Conservation (phyloP, 306 rosid genomes). For the Dalbergia oliveri region DNA sequence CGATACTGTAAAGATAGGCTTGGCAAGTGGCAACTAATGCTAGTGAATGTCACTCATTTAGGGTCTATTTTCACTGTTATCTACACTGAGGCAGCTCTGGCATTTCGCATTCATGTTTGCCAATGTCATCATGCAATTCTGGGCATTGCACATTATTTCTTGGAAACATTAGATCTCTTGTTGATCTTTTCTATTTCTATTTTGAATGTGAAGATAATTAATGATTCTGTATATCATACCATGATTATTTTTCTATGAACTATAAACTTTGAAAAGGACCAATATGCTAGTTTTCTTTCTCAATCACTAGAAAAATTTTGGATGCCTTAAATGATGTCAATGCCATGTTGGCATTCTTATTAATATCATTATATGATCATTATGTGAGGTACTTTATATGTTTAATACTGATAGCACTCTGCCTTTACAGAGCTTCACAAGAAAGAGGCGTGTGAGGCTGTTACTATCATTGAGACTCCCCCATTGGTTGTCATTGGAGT, state of each 20-base stretch:
- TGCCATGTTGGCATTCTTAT: neutral
- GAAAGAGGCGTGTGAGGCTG: slow-evolving; percentile 90
- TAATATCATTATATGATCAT: neutral
- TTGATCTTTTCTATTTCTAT: neutral
- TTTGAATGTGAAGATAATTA: neutral
- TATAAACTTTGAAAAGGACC: neutral
- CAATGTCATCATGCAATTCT: neutral
- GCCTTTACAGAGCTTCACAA: slow-evolving; percentile 70
- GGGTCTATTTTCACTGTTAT: too few relatives aligned
- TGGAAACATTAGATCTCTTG: neutral
- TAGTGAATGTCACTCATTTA: neutral
- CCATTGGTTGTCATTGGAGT: slow-evolving; percentile 78
- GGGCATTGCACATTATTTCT: neutral
- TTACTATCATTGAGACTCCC: slow-evolving; percentile 82
- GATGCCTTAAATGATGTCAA: neutral
- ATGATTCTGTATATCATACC: neutral
- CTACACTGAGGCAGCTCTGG: neutral
- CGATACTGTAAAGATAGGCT: neutral
- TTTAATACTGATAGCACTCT: neutral
- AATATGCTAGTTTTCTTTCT: neutral
- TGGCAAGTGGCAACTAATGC: neutral
- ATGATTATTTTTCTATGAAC: neutral
- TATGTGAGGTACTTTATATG: neutral
- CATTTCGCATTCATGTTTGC: neutral
- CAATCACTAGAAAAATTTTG: neutral